Evolutionary conservation across 1,284 basidiomycete genomes (phyloP).

Genomic region (Naganishia sp.): DNA sequence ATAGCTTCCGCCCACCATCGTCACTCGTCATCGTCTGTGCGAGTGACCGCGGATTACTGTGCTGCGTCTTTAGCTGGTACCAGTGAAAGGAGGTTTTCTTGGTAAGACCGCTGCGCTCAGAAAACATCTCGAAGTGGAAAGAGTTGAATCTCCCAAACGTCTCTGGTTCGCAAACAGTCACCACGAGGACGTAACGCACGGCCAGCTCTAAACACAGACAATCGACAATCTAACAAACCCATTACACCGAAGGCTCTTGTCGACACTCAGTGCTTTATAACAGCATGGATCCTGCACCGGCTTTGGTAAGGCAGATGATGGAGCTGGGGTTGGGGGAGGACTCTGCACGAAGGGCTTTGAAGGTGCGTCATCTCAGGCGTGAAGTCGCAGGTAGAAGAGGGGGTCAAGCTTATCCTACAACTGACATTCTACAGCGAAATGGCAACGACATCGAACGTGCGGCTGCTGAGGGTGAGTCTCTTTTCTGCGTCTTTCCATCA

Average conservation of each 20-base stretch:
- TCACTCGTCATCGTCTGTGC: not conserved
- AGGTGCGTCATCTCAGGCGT: slow-evolving; percentile 18
- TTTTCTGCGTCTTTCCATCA: not conserved
- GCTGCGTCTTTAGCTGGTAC: too few relatives aligned
- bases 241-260: too few relatives aligned
- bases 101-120: too few relatives aligned
- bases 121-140: not conserved
- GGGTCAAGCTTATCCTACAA: not conserved
- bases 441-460: slow-evolving; percentile 23
- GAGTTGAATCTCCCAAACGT: not conserved
- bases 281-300: slow-evolving; percentile 23
- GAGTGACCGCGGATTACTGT: not conserved
- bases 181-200: too few relatives aligned
- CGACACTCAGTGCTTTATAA: too few relatives aligned
- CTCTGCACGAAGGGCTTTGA: slow-evolving; percentile 30
- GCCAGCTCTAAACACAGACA: too few relatives aligned
- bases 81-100: too few relatives aligned
- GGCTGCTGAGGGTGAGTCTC: slow-evolving; percentile 22
- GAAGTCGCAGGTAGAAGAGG: not conserved
- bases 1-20: not conserved
- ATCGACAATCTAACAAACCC: too few relatives aligned
- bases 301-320: slow-evolving; percentile 26
- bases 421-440: slow-evolving; percentile 3
- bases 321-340: slow-evolving; percentile 28
- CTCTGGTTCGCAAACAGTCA: too few relatives aligned